phyloP scores from a whole-genome alignment of 2,329 filamentous ascomycete genomes.

The Exserohilum rostratum region DNA sequence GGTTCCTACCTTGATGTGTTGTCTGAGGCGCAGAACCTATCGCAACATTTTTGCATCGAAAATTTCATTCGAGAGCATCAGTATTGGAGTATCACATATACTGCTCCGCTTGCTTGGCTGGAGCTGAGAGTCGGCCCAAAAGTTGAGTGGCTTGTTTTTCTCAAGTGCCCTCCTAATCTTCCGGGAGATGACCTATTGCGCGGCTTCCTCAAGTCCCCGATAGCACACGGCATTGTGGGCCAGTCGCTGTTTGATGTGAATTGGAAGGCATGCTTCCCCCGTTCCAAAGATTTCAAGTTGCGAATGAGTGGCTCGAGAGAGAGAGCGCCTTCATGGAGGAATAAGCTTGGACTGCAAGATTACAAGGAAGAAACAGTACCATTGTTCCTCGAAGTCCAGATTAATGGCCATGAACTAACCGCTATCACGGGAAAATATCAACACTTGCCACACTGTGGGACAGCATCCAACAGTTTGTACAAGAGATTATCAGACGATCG shows the following conservation, averaged over 20 bases:
- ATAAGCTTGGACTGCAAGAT: constrained; percentile 44
- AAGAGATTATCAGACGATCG: constrained; percentile 44
- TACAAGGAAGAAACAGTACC: constrained; percentile 54
- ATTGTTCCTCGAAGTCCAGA: constrained; percentile 50
- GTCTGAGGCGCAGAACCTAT: constrained; percentile 12
- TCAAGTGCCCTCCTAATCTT: constrained; percentile 48
- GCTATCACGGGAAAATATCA: constrained; percentile 60
- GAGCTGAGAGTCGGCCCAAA: constrained; percentile 49
- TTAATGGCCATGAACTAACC: constrained; percentile 27
- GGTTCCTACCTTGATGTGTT: constrained; percentile 14
- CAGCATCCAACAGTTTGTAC: constrained; percentile 62
- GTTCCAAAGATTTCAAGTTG: constrained; percentile 11
- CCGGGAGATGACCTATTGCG: constrained; percentile 50
- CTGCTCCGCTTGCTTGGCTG: constrained; percentile 47
- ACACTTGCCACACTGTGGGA: constrained; percentile 63
- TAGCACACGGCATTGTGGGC: constrained; percentile 26
- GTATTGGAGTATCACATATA: constrained; percentile 53
- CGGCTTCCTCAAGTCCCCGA: constrained; percentile 45
- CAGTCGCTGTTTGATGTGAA: constrained; percentile 18
- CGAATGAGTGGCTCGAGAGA: constrained; percentile 25
- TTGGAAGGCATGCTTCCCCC: constrained; percentile 36
- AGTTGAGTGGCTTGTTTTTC: constrained; percentile 55
- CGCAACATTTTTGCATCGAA: constrained; percentile 20
- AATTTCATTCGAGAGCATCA: constrained; percentile 34
- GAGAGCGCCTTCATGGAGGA: constrained; percentile 45